Conservation (phyloP, 768 basidiomycete species). For the Phylloporus rhodoxanthus region DNA sequence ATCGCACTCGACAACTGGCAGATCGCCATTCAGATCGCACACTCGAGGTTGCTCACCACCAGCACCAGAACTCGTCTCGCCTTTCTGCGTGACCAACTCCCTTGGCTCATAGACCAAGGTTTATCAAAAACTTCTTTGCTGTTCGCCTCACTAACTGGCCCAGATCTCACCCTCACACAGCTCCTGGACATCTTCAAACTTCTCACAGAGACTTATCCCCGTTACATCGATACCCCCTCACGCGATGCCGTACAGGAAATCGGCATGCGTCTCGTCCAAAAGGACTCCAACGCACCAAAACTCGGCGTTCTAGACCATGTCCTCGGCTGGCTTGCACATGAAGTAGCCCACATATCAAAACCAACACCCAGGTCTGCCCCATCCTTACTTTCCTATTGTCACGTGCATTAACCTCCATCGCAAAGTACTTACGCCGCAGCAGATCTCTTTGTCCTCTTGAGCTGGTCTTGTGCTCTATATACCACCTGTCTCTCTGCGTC, state of each 20-base stretch:
- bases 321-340: slow-evolving; percentile 68
- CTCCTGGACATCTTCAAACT: slow-evolving; percentile 66
- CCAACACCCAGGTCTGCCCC: slow-evolving; percentile 50
- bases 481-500: slow-evolving; percentile 42
- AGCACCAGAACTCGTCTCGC: slow-evolving; percentile 49
- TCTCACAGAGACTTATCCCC: slow-evolving; percentile 69
- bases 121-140: slow-evolving; percentile 26
- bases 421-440: slow-evolving; percentile 50
- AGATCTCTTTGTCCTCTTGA: slow-evolving; percentile 63
- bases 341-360: slow-evolving; percentile 55
- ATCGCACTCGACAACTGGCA: slow-evolving; percentile 52
- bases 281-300: slow-evolving; percentile 47
- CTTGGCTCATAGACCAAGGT: slow-evolving; percentile 53
- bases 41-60: slow-evolving; percentile 41
- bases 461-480: slow-evolving; percentile 66
- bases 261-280: slow-evolving; percentile 55
- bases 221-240: slow-evolving; percentile 69
- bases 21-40: slow-evolving; percentile 49
- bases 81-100: slow-evolving; percentile 61
- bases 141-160: slow-evolving; percentile 1
- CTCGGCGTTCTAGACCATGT: slow-evolving; percentile 65
- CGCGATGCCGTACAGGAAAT: slow-evolving; percentile 66
- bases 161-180: slow-evolving; percentile 59
- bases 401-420: neutral
- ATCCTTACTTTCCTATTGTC: neutral